These are phyloP conservation scores for Cyclotella atomus DNA, from an alignment of 108 stramenopile species.

Conservation along the genomic window DNA sequence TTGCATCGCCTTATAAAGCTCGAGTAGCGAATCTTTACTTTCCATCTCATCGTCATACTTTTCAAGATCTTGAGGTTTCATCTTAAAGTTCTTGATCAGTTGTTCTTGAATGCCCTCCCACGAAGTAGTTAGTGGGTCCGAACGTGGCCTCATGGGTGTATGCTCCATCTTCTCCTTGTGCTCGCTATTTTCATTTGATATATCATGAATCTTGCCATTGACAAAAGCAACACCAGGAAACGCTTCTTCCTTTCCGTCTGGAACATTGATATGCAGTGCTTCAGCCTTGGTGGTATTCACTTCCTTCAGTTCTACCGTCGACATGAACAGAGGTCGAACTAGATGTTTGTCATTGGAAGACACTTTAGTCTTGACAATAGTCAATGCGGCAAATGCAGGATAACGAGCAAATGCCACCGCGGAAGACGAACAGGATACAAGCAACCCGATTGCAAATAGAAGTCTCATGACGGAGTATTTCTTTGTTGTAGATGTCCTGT, in stretches of 20 bases:
- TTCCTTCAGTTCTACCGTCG: neutral
- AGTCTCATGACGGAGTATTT: neutral
- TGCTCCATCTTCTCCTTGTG: no score
- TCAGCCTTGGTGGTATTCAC: neutral
- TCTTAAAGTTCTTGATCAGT: constrained; percentile 22
- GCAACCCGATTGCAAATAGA: neutral
- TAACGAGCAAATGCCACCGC: neutral
- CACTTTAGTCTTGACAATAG: neutral
- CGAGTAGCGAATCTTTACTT: constrained; percentile 18
- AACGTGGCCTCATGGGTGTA: constrained; percentile 31
- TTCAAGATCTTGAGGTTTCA: constrained; percentile 42
- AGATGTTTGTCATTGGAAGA: neutral
- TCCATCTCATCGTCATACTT: constrained; percentile 59
- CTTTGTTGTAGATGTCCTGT: neutral
- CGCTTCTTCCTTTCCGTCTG: neutral
- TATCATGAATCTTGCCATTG: constrained; percentile 8
- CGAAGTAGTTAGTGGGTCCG: constrained; percentile 21
- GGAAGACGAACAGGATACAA: neutral
- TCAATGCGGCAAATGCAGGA: neutral
- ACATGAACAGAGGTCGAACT: neutral
- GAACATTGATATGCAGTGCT: neutral
- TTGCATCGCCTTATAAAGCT: constrained; percentile 35
- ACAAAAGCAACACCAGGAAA: constrained; percentile 12
- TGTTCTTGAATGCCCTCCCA: constrained; percentile 40
- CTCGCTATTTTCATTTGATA: neutral